Evolutionary conservation across 345 rosid genomes (phyloP).

Genomic region (Citrus maxima): DNA sequence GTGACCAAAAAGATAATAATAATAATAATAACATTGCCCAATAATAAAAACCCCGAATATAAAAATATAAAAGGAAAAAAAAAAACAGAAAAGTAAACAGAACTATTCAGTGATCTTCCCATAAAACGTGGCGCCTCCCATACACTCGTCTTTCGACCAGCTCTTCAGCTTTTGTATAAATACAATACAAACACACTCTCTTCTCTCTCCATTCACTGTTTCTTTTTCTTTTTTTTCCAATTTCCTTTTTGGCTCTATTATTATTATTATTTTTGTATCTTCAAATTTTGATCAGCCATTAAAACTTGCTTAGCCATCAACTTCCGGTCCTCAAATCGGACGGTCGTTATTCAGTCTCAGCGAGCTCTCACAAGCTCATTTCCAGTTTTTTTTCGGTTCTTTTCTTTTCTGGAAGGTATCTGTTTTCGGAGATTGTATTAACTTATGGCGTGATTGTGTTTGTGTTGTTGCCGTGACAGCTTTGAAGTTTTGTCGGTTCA

Average conservation of each 20-base stretch:
- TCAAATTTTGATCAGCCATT: neutral
- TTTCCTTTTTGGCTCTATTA: too few species aligned
- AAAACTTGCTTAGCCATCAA: neutral
- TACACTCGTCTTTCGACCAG: slow-evolving; percentile 9
- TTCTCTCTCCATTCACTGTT: neutral
- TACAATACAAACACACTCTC: neutral
- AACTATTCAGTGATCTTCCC: neutral
- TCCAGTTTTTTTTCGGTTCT: neutral
- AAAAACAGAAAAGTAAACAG: neutral
- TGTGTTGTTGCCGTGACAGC: neutral
- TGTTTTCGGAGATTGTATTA: neutral
- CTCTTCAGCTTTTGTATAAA: neutral
- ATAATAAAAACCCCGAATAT: neutral
- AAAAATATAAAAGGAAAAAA: neutral
- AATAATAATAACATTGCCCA: too few species aligned
- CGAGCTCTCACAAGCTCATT: neutral
- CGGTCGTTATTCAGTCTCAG: neutral
- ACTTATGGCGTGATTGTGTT: neutral
- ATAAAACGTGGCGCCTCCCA: slow-evolving; percentile 26
- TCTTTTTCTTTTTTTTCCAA: neutral
- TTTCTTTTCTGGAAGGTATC: neutral
- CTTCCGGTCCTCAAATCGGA: neutral
- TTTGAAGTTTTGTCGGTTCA: neutral
- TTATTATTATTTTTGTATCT: neutral
- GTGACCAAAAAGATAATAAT: too few species aligned